These are phyloP conservation scores for Styphnolobium japonicum DNA, from an alignment of 306 rosid species.

Conservation along the genomic window DNA sequence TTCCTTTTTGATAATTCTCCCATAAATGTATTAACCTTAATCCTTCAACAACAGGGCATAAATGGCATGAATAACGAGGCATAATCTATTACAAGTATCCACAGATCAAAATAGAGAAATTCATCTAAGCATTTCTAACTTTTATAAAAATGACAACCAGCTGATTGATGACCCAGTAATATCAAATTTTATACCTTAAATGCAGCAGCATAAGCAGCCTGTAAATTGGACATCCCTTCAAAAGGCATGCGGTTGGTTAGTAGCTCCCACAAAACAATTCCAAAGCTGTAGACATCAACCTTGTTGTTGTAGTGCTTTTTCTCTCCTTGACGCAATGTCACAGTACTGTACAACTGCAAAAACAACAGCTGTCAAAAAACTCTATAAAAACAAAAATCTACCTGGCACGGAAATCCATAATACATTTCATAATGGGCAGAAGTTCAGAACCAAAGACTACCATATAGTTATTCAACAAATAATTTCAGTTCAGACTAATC, in stretches of 20 bases:
- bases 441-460: neutral
- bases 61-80: neutral
- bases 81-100: neutral
- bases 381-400: neutral
- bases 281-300: slow-evolving; percentile 98
- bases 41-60: neutral
- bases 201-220: slow-evolving; percentile 99
- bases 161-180: neutral
- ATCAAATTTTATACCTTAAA: slow-evolving; percentile 65
- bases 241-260: slow-evolving; percentile 98
- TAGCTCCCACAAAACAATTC: slow-evolving; percentile 95
- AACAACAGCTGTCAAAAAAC: neutral
- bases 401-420: neutral
- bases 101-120: neutral
- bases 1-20: neutral
- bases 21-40: neutral
- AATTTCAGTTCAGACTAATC: neutral
- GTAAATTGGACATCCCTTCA: slow-evolving; percentile 99
- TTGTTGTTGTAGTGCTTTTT: slow-evolving; percentile 97
- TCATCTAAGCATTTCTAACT: neutral
- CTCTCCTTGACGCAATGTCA: slow-evolving; percentile 95
- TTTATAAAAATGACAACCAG: slow-evolving; percentile 13
- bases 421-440: neutral
- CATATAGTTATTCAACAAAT: neutral
- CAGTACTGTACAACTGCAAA: slow-evolving; percentile 92